Evolutionary conservation across 2,329 filamentous ascomycete species (phyloP), one percentile per base, ranked within the genome.

Genomic region (Calycina marina): DNA sequence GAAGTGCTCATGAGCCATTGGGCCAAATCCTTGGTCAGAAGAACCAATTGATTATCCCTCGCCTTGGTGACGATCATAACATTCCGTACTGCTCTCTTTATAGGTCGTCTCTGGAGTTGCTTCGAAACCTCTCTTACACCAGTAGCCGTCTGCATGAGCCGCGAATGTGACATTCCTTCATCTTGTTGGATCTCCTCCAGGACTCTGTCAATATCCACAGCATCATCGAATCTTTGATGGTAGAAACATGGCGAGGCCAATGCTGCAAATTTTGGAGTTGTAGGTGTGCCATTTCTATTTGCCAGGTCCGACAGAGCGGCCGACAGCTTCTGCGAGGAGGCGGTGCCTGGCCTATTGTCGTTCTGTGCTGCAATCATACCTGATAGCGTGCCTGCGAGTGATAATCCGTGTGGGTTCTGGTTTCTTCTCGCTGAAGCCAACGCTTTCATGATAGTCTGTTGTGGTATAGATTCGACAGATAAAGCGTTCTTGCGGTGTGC

Each of bases 41-140:
- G 72, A 18, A 98, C 88, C 11, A 98, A 68, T 45, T 83, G 75
- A 52, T 98, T 96, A 59, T 98, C 90, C 41, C 90, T 75, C 14
- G 90, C 90, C 59, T 96, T 98, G 40, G 90, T 98, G 42, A 98
- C 83, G 49, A 98, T 93, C 90, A 98, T 96, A 50, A 98, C 72
- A 54, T 84, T 94, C 50, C 73, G 75, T 28, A 98, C 86, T 8
- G 86, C 86, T 44, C 86, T 77, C 58, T 82, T 90, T 56, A 96
- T 84, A 14, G 90, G 88, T 25, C 84, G 73, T 35, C 88, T 75
- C 59, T 93, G 88, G 37, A 98, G 67, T 59, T 96, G 90, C 57
- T 92, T 88, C 11, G 85, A 92, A 9, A 98, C 86, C 58, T 98
- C 90, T 32, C 90, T 76, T 13, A 98, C 90, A 28, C 85, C 82